Percentiles rank a stretch among this genome's conserved stretches.
Evolutionary conservation across 495 filamentous ascomycete genomes (phyloP).

Genomic region (Thozetella sp.): DNA sequence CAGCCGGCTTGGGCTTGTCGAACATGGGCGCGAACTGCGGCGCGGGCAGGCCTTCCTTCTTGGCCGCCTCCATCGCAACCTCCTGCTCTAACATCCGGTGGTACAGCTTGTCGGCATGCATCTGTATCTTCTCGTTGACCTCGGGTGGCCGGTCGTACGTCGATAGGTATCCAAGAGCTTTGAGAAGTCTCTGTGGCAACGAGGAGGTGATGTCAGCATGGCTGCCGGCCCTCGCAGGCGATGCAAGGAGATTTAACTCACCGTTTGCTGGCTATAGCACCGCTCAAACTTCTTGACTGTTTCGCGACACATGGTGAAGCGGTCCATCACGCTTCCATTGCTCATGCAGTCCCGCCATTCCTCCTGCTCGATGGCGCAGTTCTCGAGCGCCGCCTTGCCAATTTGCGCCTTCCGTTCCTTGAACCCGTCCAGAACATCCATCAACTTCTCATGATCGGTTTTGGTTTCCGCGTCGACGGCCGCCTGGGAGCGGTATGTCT

Average conservation of each 20-base stretch:
- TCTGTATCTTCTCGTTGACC: conserved; percentile 87
- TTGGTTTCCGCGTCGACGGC: conserved; percentile 64
- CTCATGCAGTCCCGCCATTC: conserved; percentile 76
- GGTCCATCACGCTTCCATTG: conserved; percentile 57
- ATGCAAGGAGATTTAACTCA: conserved; percentile 38
- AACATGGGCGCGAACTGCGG: conserved; percentile 49
- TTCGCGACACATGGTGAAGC: conserved; percentile 71
- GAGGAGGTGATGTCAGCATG: conserved; percentile 4
- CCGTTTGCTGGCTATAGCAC: conserved; percentile 82
- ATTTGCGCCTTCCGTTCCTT: conserved; percentile 80
- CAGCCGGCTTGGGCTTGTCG: conserved; percentile 26
- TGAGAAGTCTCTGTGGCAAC: conserved; percentile 71
- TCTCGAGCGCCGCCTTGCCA: conserved; percentile 84
- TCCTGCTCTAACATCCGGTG: conserved; percentile 84
- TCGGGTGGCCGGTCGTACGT: conserved; percentile 62
- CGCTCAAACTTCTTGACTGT: conserved; percentile 72
- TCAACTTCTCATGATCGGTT: conserved; percentile 72
- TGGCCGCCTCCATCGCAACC: conserved; percentile 64
- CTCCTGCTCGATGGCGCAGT: conserved; percentile 85
- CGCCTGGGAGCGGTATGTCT: conserved; percentile 71
- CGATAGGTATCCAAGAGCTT: conserved; percentile 86
- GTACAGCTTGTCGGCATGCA: conserved; percentile 90
- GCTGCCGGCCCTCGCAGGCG: background rate
- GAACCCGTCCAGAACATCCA: conserved; percentile 77
- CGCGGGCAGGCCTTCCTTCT: conserved; percentile 55